Evolutionary conservation across 306 rosid species (phyloP).

Genomic region (Astragalus membranaceus): DNA sequence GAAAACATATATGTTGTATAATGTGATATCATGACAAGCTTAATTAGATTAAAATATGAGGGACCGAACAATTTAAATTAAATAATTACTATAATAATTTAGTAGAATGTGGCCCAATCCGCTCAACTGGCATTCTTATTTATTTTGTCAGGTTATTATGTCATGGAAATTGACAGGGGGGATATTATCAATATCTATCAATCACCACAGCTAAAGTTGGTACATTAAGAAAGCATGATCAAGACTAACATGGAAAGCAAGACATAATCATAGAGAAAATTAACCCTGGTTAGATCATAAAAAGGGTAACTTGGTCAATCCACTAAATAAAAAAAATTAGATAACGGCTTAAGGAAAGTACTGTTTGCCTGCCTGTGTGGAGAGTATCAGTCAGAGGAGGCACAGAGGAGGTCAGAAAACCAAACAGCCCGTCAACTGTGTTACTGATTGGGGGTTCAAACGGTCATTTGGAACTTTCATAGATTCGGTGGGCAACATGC

Average conservation of each 20-base stretch:
- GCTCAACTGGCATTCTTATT: not conserved
- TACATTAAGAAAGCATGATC: constrained; percentile 29
- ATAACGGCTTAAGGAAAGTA: not conserved
- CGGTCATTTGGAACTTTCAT: constrained; percentile 20
- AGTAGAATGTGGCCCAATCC: constrained; percentile 20
- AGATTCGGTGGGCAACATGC: not conserved
- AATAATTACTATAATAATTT: not conserved
- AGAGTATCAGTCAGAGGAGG: constrained; percentile 33
- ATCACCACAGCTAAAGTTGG: constrained; percentile 28
- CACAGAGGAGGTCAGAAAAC: constrained; percentile 1
- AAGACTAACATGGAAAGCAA: constrained; percentile 21
- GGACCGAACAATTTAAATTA: too few species aligned
- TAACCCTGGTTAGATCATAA: constrained; percentile 17
- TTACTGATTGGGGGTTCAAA: constrained; percentile 14
- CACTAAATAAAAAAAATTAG: not conserved
- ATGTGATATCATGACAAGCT: too few species aligned
- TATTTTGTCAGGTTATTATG: constrained; percentile 21
- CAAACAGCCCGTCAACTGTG: constrained; percentile 11
- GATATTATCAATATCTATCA: constrained; percentile 22
- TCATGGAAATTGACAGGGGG: constrained; percentile 19
- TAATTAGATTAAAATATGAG: too few species aligned
- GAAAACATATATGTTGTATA: too few species aligned
- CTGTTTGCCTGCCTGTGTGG: not conserved
- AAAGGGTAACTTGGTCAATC: constrained; percentile 28
- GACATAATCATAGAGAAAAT: not conserved